Evolutionary conservation across 1,284 basidiomycete genomes (phyloP), one percentile per base, ranked within the genome.

Genomic region (Ustilago cynodontis): DNA sequence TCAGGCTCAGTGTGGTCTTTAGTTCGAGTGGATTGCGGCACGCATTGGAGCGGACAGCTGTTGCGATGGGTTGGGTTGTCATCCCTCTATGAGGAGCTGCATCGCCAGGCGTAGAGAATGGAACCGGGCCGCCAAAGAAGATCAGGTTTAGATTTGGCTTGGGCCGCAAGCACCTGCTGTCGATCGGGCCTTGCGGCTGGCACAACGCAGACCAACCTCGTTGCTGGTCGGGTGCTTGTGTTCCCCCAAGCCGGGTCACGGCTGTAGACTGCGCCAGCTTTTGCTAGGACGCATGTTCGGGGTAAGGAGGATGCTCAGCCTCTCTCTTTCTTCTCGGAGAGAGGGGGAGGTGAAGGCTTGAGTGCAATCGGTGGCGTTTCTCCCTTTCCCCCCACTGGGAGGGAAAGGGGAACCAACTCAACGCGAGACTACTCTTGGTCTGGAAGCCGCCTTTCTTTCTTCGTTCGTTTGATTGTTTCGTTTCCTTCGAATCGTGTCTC

Each of bases 341-440:
- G 35, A 37, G 35, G 18, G 52, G 26, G 63, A 47, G 67, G 62
- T 33, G 62, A 71, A 76, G 73, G 81, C 81, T 83, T 83, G 77
- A 83, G 81, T 83, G 81, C 81, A 83, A 83, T 83, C 80, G 73
- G 79, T 82, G 81, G 81, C 81, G 71, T 71, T 75, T 75, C 80
- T 74, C 71, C 71, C 63, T 59, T 16, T n/a, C 62, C 37, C 47
- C 11, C 20, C 41, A n/a, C 5, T 28, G 26, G 35, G 10, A 11
- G n/a, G 26, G 16, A 20, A 54, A 47, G 22, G 31, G 59, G 81
- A 61, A 75, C 31, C 71, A 83, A 83, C 81, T 83, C 81, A 80
- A 83, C 79, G 81, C 81, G 81, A 76, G 81, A 83, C 81, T 83
- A 83, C 81, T 83, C 81, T 83, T 76, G 77, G 71, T 68, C 79